These are phyloP conservation scores for Termitomyces titanicus DNA, from an alignment of 768 basidiomycete genomes.

Conservation along the genomic window DNA sequence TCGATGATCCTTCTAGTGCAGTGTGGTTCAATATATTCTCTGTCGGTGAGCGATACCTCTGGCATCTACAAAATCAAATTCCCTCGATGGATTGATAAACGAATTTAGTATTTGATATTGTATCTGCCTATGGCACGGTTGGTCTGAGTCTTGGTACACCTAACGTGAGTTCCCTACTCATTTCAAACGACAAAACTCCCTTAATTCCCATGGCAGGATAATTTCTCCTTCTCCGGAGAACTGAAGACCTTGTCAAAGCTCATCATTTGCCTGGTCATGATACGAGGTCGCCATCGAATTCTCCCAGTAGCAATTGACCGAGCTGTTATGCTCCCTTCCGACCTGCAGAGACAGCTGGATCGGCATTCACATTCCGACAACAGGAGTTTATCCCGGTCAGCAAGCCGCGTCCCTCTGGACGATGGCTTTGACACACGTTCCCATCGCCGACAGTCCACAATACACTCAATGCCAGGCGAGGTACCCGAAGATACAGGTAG, in stretches of 20 bases:
- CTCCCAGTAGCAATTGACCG: slow-evolving; percentile 86
- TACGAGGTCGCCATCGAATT: slow-evolving; percentile 90
- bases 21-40: slow-evolving; percentile 85
- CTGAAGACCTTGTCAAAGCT: slow-evolving; percentile 83
- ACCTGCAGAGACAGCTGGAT: slow-evolving; percentile 38
- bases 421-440: neutral
- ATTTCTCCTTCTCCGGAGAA: slow-evolving; percentile 78
- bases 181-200: slow-evolving; percentile 7
- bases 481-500: neutral
- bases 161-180: slow-evolving; percentile 42
- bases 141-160: slow-evolving; percentile 89
- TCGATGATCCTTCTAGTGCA: slow-evolving; percentile 49
- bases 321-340: slow-evolving; percentile 76
- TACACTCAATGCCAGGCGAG: neutral
- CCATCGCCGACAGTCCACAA: slow-evolving; percentile 5
- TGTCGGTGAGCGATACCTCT: slow-evolving; percentile 48
- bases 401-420: neutral
- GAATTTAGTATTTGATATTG: slow-evolving; percentile 75
- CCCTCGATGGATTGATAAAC: neutral
- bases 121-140: slow-evolving; percentile 86
- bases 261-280: slow-evolving; percentile 84
- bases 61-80: neutral
- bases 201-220: slow-evolving; percentile 44
- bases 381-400: slow-evolving; percentile 1
- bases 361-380: slow-evolving; percentile 11